Base-by-base conservation (phyloP, 441 rosid genomes). In the Bruguiera hainesii region DNA sequence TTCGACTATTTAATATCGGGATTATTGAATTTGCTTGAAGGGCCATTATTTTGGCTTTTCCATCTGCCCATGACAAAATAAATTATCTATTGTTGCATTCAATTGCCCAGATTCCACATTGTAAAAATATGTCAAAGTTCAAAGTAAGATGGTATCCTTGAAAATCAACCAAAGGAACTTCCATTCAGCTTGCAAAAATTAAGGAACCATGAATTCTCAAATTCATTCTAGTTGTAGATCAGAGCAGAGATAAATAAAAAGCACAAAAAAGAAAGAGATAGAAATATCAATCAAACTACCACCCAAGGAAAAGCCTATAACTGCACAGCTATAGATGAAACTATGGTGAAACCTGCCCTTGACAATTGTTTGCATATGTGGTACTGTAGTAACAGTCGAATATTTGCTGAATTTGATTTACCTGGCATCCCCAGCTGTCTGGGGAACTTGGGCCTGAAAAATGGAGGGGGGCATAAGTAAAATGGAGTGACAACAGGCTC, bases 381-480 rank as follows among this genome's bases (percentile, higher is more conserved):
- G 18, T 42, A 42, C 16, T 42, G 48, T 42, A 13, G 18, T 42
- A 13, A 42, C 18, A 0, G 5, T 42, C 13, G 48, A 42, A 42
- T 42, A 11, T 42, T 42, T 42, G 29, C 61, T 49, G 21, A 42
- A 28, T 59, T 48, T 23, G 33, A 65, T 64, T 71, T 78, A 93
- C 96, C 97, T 68, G 87, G 85, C 91, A 87, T 85, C 66, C 98
- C 96, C 0, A 91, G 89, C 75, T 87, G 98, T 71, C 81, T 87
- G 13, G 96, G 91, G 78, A 86, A 86, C 88, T 85, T 90, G 56
- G 97, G 86, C 80, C 95, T 82, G 79, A 93, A 91, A 81, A 91
- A 91, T 3, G 98, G 98, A 69, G 98, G 98, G 46, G 98, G 97
- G 30, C 93, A 93, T 52, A 93, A 91, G 85, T 86, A 91, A 73